Base-by-base conservation (phyloP, 345 rosid genomes). In the Gossypium stocksii region DNA sequence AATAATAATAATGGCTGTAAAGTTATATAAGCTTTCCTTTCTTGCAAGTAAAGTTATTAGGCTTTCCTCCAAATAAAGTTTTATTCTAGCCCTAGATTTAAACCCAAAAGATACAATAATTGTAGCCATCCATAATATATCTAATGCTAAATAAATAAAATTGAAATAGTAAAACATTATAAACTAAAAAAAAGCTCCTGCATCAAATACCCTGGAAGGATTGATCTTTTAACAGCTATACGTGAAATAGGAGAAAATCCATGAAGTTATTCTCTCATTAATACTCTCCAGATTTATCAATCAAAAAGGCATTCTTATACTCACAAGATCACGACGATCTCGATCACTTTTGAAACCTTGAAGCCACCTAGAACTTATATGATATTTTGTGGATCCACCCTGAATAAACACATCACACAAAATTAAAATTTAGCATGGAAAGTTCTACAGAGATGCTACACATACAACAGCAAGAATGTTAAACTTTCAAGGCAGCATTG, bases 311-410 rank as follows among this genome's bases (percentile, higher is more conserved):
- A 8, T 61, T 61, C 44, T 61, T 61, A 61, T 61, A 84, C 93
- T 86, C 83, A 89, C 98, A 80, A 94, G 97, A 89, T 92, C 95
- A 60, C 95, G 98, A 27, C 91, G 97, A 81, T 94, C 97, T 27
- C 95, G 86, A 64, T 90, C 97, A 74, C 89, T 91, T 85, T 87
- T 88, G 82, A 94, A 94, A 76, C 89, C 91, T 77, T 94, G 98
- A 6, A 90, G 85, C 98, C 98, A 92, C 82, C 93, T 86, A 48
- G 91, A 92, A 79, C 87, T 91, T 10, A 87, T 76, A 87, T 94
- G 98, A 84, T 93, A 93, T 75, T 93, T 95, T 22, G 97, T 90
- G 16, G 99, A 89, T 76, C 98, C 97, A 77, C 64, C 64, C 64
- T 93, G 84, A 82, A 78, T 78, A 51, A 71, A 52, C 34, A 71